Evolutionary conservation across 805 yeast genomes (phyloP), one percentile per base, ranked within the genome.

Genomic region (Cyberlindnera xylosilytica): DNA sequence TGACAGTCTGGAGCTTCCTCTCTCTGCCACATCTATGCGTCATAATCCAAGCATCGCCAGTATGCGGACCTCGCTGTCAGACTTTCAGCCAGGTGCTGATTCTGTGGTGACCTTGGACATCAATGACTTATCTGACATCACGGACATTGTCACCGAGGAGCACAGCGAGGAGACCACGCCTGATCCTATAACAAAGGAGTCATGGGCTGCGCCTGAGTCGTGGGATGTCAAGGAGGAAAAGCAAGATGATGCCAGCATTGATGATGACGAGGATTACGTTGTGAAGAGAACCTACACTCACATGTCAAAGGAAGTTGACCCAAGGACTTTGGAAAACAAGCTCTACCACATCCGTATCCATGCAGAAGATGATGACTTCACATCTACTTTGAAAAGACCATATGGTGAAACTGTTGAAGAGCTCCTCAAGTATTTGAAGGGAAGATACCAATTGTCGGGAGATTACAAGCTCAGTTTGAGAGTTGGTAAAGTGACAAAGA

Each of bases 341-440:
- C 35, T 38, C 6, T 75, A 68, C 51, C 75, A 72, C 47, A 68
- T 91, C 18, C 79, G 96, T 46, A 81, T 91, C 2, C 89, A 85
- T 66, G 79, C 84, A 45, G 85, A 80, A 39, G 95, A 87, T 44
- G 90, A 88, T 53, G 84, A 89, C 10, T 87, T 88, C 50, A 84
- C 93, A 13, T 71, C 81, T 0, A 87, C 96, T 1, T 66, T 91
- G 17, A 79, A 89, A 13, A 83, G 95, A 57, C 78, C 91, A 0
- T 72, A 85, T 26, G 86, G 83, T 44, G 84, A 89, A 2, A 78
- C 91, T 0, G 86, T 88, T 0, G 73, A 79, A 7, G 95, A 88
- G 36, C 66, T 93, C 39, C 68, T 91, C 30, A 78, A 76, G 24
- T 73, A 76, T 36, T 75, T 88, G 19, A 86, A 85, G 49, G 78